These are phyloP conservation scores for Quillaja saponaria DNA, from an alignment of 306 rosid genomes.

Conservation along the genomic window DNA sequence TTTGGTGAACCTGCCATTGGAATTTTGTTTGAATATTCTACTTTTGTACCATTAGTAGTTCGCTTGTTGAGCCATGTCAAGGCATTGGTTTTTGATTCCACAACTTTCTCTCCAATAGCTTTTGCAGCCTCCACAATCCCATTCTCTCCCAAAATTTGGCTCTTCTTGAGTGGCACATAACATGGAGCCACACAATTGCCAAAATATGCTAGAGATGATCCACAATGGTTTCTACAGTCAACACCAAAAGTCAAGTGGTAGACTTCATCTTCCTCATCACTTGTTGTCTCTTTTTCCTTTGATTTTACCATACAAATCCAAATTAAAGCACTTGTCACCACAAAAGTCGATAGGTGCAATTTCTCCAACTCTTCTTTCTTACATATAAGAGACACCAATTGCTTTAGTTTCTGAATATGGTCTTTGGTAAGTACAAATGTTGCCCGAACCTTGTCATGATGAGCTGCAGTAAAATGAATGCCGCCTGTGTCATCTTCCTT, in stretches of 20 bases:
- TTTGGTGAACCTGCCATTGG: conserved; percentile 24
- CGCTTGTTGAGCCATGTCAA: conserved; percentile 15
- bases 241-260: conserved; percentile 15
- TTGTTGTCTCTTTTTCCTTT: background rate
- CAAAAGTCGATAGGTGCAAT: conserved; percentile 2
- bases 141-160: conserved; percentile 15
- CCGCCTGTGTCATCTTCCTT: background rate
- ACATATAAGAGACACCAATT: background rate
- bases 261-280: background rate
- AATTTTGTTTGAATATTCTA: background rate
- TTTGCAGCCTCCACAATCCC: conserved; percentile 27
- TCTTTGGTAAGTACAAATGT: background rate
- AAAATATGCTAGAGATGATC: conserved; percentile 11
- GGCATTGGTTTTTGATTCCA: conserved; percentile 5
- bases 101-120: conserved; percentile 20
- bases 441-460: conserved; percentile 1
- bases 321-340: conserved; percentile 13
- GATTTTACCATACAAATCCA: conserved; percentile 33
- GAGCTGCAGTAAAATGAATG: background rate
- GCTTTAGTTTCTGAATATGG: background rate
- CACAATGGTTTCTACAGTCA: conserved; percentile 26
- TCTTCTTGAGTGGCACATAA: background rate
- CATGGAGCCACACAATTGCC: conserved; percentile 25
- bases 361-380: background rate
- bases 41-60: background rate